A percentile compares a stretch with the other conserved stretches of the same genome.
Evolutionary conservation across 2,329 filamentous ascomycete species (phyloP).

Genomic region (Conoideocrella luteorostrata): DNA sequence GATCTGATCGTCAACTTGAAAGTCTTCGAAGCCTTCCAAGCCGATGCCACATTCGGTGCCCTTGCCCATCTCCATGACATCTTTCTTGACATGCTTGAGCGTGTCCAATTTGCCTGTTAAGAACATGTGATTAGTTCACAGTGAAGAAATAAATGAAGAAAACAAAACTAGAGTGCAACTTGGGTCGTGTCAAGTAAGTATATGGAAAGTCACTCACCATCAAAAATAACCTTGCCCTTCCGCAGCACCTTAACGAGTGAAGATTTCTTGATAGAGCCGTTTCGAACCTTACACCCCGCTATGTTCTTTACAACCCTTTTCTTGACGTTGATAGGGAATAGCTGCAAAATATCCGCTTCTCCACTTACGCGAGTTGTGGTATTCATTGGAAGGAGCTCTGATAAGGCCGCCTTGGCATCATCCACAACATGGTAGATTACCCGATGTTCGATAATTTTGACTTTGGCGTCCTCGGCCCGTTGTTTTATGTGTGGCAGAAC

Average conservation of each 20-base stretch:
- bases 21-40: constrained; percentile 72
- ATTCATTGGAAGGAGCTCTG: constrained; percentile 60
- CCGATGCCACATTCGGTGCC: constrained; percentile 89
- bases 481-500: constrained; percentile 62
- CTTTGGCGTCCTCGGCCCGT: constrained; percentile 63
- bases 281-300: constrained; percentile 82
- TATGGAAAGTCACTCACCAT: constrained; percentile 57
- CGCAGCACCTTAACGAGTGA: constrained; percentile 67
- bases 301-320: constrained; percentile 65
- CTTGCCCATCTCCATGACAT: constrained; percentile 83
- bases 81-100: constrained; percentile 89
- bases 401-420: constrained; percentile 62
- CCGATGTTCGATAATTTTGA: constrained; percentile 76
- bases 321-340: constrained; percentile 79
- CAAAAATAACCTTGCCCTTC: constrained; percentile 63
- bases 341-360: constrained; percentile 77
- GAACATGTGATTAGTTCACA: constrained; percentile 4
- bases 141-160: constrained; percentile 8
- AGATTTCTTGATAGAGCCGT: constrained; percentile 62
- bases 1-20: constrained; percentile 75
- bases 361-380: constrained; percentile 68
- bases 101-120: constrained; percentile 65
- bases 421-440: constrained; percentile 79
- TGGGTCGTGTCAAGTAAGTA: no score
- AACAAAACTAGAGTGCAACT: no score